These are phyloP conservation scores for Penicillium rolfsii DNA, from an alignment of 2,329 filamentous ascomycete species.

Conservation along the genomic window DNA sequence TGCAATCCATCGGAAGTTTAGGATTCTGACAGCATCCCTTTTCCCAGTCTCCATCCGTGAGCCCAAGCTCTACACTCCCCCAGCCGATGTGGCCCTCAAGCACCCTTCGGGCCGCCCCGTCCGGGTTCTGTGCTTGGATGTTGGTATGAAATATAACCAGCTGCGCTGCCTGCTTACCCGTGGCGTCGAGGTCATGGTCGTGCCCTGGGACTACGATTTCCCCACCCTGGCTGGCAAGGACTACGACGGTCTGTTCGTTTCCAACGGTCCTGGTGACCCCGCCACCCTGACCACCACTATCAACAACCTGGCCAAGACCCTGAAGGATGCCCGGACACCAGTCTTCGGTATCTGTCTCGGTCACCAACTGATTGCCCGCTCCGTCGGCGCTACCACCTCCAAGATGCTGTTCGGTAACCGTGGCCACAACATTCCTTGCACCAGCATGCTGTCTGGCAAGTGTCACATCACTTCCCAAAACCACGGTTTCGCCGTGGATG, in stretches of 20 bases:
- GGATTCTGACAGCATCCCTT: constrained; percentile 13
- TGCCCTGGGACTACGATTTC: constrained; percentile 96
- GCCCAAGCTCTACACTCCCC: constrained; percentile 79
- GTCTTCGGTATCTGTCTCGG: constrained; percentile 97
- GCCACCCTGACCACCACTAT: constrained; percentile 78
- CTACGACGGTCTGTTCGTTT: constrained; percentile 96
- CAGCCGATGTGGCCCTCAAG: constrained; percentile 69
- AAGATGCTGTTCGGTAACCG: constrained; percentile 99
- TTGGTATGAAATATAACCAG: constrained; percentile 98
- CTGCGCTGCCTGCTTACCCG: constrained; percentile 87
- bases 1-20: constrained; percentile 39
- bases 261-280: constrained; percentile 95
- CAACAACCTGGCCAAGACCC: constrained; percentile 73
- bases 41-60: constrained; percentile 80
- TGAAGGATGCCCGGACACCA: constrained; percentile 78
- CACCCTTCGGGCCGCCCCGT: constrained; percentile 86
- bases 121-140: constrained; percentile 89
- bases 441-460: constrained; percentile 89
- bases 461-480: constrained; percentile 99
- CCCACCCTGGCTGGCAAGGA: constrained; percentile 73
- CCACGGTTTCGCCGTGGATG: constrained; percentile 92
- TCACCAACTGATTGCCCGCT: constrained; percentile 88
- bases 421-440: constrained; percentile 97
- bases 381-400: constrained; percentile 78
- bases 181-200: constrained; percentile 90